A percentile compares a stretch with the other conserved stretches of the same genome.
Evolutionary conservation across 2,329 filamentous ascomycete genomes (phyloP).

Genomic region (Fusarium tupiense): DNA sequence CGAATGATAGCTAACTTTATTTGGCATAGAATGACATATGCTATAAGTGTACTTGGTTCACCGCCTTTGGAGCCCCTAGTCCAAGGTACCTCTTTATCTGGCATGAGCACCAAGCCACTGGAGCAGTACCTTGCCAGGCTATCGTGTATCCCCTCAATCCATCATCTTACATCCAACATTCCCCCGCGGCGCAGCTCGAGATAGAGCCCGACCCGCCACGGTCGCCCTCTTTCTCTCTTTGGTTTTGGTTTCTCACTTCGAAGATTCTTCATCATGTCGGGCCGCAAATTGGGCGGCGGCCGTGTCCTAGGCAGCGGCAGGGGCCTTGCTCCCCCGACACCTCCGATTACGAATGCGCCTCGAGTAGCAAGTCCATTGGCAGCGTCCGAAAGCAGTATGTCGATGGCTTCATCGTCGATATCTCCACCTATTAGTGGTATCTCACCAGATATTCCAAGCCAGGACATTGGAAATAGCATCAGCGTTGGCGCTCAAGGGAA

Average conservation of each 20-base stretch:
- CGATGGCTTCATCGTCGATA: conserved; percentile 74
- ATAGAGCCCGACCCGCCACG: conserved; percentile 48
- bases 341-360: conserved; percentile 52
- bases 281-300: conserved; percentile 89
- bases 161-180: conserved; percentile 29
- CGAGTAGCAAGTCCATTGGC: conserved; percentile 62
- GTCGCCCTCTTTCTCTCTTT: conserved; percentile 43
- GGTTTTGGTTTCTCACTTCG: neutral
- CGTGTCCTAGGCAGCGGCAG: conserved; percentile 89
- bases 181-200: conserved; percentile 45
- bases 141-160: conserved; percentile 21
- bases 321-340: conserved; percentile 74
- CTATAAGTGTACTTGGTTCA: conserved; percentile 18
- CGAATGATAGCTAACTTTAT: conserved; percentile 23
- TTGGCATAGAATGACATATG: conserved; percentile 12
- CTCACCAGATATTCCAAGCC: conserved; percentile 70
- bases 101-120: conserved; percentile 6
- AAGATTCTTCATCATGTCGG: conserved; percentile 69
- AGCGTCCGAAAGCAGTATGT: conserved; percentile 77
- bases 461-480: conserved; percentile 85
- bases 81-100: conserved; percentile 29
- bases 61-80: neutral
- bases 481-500: conserved; percentile 69
- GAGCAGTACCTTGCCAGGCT: conserved; percentile 4
- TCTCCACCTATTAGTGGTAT: conserved; percentile 71